Evolutionary conservation across 345 rosid genomes (phyloP).

Genomic region (Ricinus communis): DNA sequence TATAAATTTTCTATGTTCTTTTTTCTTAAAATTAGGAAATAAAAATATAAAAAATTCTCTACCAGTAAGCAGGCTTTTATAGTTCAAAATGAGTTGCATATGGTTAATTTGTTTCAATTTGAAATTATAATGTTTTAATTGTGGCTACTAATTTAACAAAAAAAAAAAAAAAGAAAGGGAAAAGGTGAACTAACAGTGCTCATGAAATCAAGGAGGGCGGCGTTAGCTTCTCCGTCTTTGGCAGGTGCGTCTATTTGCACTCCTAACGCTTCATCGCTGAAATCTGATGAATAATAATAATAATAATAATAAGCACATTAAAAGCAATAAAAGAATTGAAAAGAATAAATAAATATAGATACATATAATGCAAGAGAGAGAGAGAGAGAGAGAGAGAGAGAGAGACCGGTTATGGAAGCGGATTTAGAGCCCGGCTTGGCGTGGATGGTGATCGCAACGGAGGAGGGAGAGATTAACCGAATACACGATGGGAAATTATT

Average conservation of each 20-base stretch:
- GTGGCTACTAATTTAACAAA: background rate
- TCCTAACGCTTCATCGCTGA: constrained; percentile 77
- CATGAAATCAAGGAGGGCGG: constrained; percentile 81
- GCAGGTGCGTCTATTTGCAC: constrained; percentile 92
- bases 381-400: background rate
- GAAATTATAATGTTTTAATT: too few species aligned
- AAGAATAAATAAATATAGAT: too few species aligned
- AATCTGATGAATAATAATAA: constrained; percentile 43
- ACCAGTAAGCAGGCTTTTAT: too few species aligned
- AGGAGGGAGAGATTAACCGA: constrained; percentile 60
- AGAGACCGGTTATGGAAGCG: constrained; percentile 76
- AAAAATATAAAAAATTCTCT: too few species aligned
- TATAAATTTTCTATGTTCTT: too few species aligned
- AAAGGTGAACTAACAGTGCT: constrained; percentile 53
- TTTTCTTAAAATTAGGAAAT: too few species aligned
- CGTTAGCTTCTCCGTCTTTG: constrained; percentile 94
- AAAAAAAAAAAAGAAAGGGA: background rate
- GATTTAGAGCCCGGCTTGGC: constrained; percentile 95
- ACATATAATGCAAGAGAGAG: too few species aligned
- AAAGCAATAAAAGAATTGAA: background rate
- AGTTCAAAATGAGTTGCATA: too few species aligned
- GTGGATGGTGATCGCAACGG: constrained; percentile 88
- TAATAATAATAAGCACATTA: background rate
- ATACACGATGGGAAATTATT: constrained; percentile 60
- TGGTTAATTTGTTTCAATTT: too few species aligned